These are phyloP conservation scores for Xylariomycetidae sp. DNA, from an alignment of 2,329 filamentous ascomycete species.

Conservation along the genomic window DNA sequence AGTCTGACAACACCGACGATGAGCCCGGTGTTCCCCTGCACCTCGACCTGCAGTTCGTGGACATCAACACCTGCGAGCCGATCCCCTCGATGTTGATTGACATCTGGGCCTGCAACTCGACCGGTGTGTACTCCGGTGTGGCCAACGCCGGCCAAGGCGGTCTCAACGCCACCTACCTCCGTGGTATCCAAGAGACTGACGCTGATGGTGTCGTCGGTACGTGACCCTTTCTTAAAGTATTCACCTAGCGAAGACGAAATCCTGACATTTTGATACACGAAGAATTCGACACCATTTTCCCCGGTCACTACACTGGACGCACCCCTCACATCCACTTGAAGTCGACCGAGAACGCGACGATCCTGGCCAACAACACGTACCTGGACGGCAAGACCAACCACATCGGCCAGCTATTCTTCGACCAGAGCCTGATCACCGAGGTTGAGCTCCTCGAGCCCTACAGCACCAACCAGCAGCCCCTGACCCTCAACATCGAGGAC, in stretches of 20 bases:
- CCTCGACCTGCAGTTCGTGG: constrained; percentile 35
- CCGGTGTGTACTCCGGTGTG: constrained; percentile 34
- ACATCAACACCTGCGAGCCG: constrained; percentile 30
- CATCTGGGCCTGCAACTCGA: constrained; percentile 34
- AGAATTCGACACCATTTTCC: constrained; percentile 33
- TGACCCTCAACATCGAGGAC: constrained; percentile 47
- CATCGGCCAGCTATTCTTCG: constrained; percentile 59
- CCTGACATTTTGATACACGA: too few relatives aligned
- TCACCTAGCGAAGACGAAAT: too few relatives aligned
- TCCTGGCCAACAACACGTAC: constrained; percentile 43
- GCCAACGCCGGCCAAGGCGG: constrained; percentile 19
- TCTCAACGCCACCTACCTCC: constrained; percentile 27
- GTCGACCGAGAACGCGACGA: constrained; percentile 19
- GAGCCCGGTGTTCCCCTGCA: constrained; percentile 32
- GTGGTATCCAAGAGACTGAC: constrained; percentile 30
- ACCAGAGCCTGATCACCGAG: constrained; percentile 45
- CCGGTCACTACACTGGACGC: constrained; percentile 23
- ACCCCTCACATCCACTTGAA: constrained; percentile 31
- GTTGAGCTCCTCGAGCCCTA: constrained; percentile 44
- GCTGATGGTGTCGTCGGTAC: constrained; percentile 28
- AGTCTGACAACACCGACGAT: constrained; percentile 32
- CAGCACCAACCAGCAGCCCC: constrained; percentile 32
- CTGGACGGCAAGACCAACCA: constrained; percentile 46
- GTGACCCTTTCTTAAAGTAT: too few relatives aligned
- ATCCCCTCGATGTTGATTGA: constrained; percentile 31